Base-by-base conservation (phyloP, 495 filamentous ascomycete species). In the Letharia lupina region DNA sequence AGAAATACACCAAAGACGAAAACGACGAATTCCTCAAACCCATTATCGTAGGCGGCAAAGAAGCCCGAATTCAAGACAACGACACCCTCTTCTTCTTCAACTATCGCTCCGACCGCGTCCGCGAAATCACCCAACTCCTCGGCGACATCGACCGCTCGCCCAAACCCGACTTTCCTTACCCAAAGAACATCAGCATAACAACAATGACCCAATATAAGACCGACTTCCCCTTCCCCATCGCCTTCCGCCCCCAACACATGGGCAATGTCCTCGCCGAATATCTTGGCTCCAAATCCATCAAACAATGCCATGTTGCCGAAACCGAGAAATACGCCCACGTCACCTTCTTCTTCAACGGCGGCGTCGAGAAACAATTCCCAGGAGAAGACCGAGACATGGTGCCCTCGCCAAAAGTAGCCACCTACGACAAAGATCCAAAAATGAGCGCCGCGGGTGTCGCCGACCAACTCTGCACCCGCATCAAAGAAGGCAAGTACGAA, bases 21-120 rank as follows among this genome's bases (percentile, higher is more conserved):
- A 96, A 84, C 41, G 94, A 98, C 74, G 94, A 98, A 81, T 98
- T 98, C 86, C 82, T 98, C 68, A 96, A 96, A 79, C 94, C 94
- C 67, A 98, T 98, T 78, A 91, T 98, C 71, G 84, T 96, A 68
- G 88, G 89, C 65, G 95, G 95, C 72, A 82, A 90, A 72, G 89
- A 93, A 67, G 82, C 81, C 39, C 86, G 95, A 66, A 84, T 98
- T 60, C 86, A 96, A 80, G 91, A 97, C 74, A 84, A 87, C 68
- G 94, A 98, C 73, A 93, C 91, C 59, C 85, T 96, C 72, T 97
- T 98, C 84, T 97, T 97, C 86, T 98, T 98, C 89, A 98, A 98
- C 85, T 98, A 98, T 84, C 93, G 94, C 70, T 97, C 94, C 47
- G 94, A 98, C 74, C 93, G 94, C 75, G 93, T 96, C 61, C 91